A percentile compares a stretch with the other conserved stretches of the same genome.
Evolutionary conservation across 2,329 filamentous ascomycete genomes (phyloP).

Genomic region (Trichoderma sp.): DNA sequence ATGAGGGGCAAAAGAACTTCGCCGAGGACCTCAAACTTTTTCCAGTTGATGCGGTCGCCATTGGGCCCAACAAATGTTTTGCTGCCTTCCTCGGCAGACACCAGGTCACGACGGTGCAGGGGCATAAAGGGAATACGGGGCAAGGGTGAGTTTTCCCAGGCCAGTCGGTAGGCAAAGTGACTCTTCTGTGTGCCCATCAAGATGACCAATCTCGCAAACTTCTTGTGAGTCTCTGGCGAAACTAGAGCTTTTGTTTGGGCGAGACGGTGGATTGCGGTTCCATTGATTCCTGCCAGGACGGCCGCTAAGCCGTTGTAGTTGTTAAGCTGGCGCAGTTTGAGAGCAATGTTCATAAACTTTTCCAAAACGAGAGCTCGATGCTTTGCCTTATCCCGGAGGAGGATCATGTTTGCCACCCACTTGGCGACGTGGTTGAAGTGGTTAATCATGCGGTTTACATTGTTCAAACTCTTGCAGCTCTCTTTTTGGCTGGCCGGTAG

Average conservation of each 20-base stretch:
- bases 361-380: slow-evolving; percentile 89
- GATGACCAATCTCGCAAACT: slow-evolving; percentile 84
- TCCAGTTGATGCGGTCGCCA: slow-evolving; percentile 87
- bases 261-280: slow-evolving; percentile 81
- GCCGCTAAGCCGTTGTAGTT: slow-evolving; percentile 98
- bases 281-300: slow-evolving; percentile 88
- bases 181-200: slow-evolving; percentile 93
- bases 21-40: slow-evolving; percentile 94
- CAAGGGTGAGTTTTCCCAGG: slow-evolving; percentile 91
- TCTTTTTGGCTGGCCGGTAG: slow-evolving; percentile 70
- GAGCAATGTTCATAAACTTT: slow-evolving; percentile 90
- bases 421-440: slow-evolving; percentile 87
- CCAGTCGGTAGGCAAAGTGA: slow-evolving; percentile 92
- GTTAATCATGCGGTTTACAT: slow-evolving; percentile 91
- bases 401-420: slow-evolving; percentile 80
- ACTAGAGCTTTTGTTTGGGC: slow-evolving; percentile 77
- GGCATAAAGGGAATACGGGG: slow-evolving; percentile 94
- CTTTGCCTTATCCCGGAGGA: slow-evolving; percentile 93
- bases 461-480: slow-evolving; percentile 73
- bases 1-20: slow-evolving; percentile 90
- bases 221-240: slow-evolving; percentile 69
- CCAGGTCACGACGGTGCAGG: slow-evolving; percentile 83
- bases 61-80: slow-evolving; percentile 78
- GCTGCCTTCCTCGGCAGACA: slow-evolving; percentile 90
- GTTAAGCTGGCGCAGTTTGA: slow-evolving; percentile 85